Conservation (phyloP, 768 basidiomycete genomes). For the Termitomyces sp. region DNA sequence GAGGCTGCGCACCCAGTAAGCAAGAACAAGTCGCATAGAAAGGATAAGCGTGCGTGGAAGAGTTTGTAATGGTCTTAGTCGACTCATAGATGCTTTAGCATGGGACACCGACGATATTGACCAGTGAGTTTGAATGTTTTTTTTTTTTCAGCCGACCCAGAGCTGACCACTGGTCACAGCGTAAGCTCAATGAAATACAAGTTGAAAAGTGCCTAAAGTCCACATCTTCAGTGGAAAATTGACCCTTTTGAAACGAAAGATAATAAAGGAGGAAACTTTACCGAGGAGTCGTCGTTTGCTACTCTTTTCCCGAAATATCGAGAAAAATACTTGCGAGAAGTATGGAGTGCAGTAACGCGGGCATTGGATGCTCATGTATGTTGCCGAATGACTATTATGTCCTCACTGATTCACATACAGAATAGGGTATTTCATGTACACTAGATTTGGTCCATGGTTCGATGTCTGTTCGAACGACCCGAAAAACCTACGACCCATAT, state of each 20-base stretch:
- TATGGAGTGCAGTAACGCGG: constrained; percentile 87
- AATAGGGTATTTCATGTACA: constrained; percentile 81
- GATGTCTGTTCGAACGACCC: constrained; percentile 95
- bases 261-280: constrained; percentile 79
- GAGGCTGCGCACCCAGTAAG: constrained; percentile 42
- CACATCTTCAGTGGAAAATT: constrained; percentile 70
- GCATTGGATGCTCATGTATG: constrained; percentile 76
- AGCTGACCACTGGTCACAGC: constrained; percentile 22
- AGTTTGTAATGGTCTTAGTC: neutral
- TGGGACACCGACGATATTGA: constrained; percentile 99
- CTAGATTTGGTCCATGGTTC: constrained; percentile 94
- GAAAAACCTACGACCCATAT: constrained; percentile 97
- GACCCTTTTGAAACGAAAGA: constrained; percentile 70
- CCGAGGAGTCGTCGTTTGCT: constrained; percentile 96
- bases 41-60: constrained; percentile 81
- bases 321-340: constrained; percentile 92
- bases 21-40: constrained; percentile 88
- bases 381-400: neutral
- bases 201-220: neutral
- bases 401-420: neutral
- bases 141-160: neutral
- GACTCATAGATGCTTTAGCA: constrained; percentile 42
- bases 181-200: constrained; percentile 26
- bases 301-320: constrained; percentile 98
- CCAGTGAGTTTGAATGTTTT: constrained; percentile 59